A percentile compares a stretch with the other conserved stretches of the same genome.
Conservation (phyloP, 202 grass and related monocot genomes). For the Dendrocalamus latiflorus region DNA sequence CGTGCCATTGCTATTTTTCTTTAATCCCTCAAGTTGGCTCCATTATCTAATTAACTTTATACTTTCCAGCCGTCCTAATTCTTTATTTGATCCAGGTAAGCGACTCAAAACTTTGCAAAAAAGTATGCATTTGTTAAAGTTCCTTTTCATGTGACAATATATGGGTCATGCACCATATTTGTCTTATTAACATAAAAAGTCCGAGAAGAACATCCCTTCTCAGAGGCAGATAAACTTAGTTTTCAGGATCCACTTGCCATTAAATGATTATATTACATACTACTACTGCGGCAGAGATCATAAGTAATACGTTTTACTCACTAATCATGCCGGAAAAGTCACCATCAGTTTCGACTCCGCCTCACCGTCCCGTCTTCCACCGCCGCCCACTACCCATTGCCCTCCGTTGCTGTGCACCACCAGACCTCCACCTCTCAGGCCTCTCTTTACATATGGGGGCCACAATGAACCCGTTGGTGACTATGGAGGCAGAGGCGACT, state of each 20-base stretch:
- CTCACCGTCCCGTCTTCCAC: too few relatives aligned
- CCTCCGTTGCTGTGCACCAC: too few relatives aligned
- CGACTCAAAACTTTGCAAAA: constrained; percentile 10
- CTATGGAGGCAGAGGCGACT: too few relatives aligned
- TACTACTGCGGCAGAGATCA: not conserved
- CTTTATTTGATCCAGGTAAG: constrained; percentile 8
- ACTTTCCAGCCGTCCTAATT: constrained; percentile 19
- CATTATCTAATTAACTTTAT: constrained; percentile 2
- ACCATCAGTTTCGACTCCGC: too few relatives aligned
- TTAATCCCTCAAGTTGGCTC: not conserved
- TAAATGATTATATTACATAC: not conserved
- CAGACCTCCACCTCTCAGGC: too few relatives aligned
- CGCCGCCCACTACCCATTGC: too few relatives aligned
- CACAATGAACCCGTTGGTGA: too few relatives aligned
- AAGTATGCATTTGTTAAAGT: too few relatives aligned
- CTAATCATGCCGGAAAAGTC: too few relatives aligned
- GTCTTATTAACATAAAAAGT: constrained; percentile 21
- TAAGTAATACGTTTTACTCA: too few relatives aligned
- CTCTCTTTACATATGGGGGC: too few relatives aligned
- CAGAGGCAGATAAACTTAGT: constrained; percentile 19
- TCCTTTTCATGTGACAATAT: constrained; percentile 41
- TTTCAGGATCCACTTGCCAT: constrained; percentile 14
- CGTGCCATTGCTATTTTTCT: not conserved
- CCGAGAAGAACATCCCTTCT: not conserved
- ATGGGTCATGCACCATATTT: constrained; percentile 22